phyloP scores from a whole-genome alignment of 768 basidiomycete genomes.

The Amanita muscaria region DNA sequence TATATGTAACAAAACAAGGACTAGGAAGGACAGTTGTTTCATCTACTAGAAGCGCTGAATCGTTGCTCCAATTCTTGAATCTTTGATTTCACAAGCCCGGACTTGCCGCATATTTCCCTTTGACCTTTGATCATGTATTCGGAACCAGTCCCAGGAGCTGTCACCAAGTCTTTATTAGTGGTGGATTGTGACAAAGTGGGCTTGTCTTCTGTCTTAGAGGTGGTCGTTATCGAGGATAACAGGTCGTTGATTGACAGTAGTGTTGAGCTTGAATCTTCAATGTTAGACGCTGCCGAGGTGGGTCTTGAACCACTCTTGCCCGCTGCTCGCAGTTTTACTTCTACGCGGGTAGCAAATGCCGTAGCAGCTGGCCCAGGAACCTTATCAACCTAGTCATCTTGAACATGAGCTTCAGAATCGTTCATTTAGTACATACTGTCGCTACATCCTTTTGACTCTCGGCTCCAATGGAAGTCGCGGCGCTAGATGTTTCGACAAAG shows the following conservation, averaged over 20 bases:
- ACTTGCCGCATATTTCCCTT: not conserved
- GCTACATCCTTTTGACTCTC: too few species aligned
- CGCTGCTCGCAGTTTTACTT: slow-evolving; percentile 28
- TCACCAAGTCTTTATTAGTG: not conserved
- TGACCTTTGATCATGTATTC: not conserved
- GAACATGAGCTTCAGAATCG: not conserved
- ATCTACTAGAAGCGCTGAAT: slow-evolving; percentile 10
- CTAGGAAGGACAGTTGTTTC: too few species aligned
- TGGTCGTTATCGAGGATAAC: not conserved
- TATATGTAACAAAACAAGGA: slow-evolving; percentile 5
- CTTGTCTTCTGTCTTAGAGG: not conserved
- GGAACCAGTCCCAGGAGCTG: not conserved
- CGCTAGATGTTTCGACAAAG: too few species aligned
- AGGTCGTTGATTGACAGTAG: not conserved
- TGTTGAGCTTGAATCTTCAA: not conserved
- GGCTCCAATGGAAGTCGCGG: too few species aligned
- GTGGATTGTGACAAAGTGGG: not conserved
- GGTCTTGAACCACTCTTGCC: not conserved
- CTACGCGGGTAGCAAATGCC: slow-evolving; percentile 35
- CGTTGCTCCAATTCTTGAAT: slow-evolving; percentile 32
- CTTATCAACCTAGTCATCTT: not conserved
- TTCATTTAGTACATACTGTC: too few species aligned
- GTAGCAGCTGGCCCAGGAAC: slow-evolving; percentile 13
- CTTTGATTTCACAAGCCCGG: slow-evolving; percentile 25
- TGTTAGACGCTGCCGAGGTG: not conserved